Percentiles rank a stretch among this genome's conserved stretches.
phyloP scores from a whole-genome alignment of 116 monocot genomes.

The Phalaenopsis hybrid region DNA sequence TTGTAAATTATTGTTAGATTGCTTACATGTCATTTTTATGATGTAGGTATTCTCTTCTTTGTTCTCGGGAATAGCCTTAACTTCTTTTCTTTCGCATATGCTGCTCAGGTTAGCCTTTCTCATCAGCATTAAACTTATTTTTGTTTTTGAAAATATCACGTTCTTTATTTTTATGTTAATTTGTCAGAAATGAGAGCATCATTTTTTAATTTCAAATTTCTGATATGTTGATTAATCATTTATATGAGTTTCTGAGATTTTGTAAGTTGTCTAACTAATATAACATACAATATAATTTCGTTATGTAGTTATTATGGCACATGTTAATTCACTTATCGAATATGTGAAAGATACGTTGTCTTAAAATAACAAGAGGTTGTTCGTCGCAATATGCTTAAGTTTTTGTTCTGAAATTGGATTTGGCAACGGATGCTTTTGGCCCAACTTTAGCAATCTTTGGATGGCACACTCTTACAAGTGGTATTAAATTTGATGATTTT shows the following conservation, averaged over 20 bases:
- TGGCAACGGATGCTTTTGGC: too few species aligned
- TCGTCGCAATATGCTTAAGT: neutral
- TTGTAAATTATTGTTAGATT: neutral
- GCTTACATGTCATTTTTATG: neutral
- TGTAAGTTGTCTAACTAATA: neutral
- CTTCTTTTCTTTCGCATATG: slow-evolving; percentile 96
- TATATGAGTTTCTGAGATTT: neutral
- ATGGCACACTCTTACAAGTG: too few species aligned
- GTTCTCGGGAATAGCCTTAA: slow-evolving; percentile 88
- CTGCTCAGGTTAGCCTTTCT: slow-evolving; percentile 69
- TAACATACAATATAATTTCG: neutral
- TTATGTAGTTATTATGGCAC: neutral
- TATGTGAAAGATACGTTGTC: neutral
- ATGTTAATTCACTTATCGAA: neutral
- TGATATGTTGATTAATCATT: neutral
- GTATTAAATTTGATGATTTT: too few species aligned
- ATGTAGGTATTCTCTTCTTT: slow-evolving; percentile 81
- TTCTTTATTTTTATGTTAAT: neutral
- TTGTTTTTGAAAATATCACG: neutral
- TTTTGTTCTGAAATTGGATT: neutral
- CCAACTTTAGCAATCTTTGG: too few species aligned
- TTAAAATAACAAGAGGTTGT: neutral
- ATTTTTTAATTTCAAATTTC: neutral
- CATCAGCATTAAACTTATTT: neutral
- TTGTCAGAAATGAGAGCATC: neutral